A percentile compares a stretch with the other conserved stretches of the same genome.
Evolutionary conservation across 331 rosid genomes (phyloP).

Genomic region (Malus hybrid): DNA sequence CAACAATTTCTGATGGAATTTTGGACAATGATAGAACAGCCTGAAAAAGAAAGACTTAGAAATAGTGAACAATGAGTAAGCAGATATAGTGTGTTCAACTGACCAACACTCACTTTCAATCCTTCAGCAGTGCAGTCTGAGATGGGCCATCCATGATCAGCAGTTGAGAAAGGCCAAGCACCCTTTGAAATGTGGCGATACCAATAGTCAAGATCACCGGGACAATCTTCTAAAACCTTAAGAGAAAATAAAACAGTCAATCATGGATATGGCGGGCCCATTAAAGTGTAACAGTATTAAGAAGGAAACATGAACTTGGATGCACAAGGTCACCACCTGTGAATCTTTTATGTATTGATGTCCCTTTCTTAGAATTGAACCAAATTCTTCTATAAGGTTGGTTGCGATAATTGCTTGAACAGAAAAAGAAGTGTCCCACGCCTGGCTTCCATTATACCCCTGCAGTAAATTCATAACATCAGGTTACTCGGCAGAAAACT

Average conservation of each 20-base stretch:
- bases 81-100: background rate
- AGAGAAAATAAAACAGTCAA: slow-evolving; percentile 5
- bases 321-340: slow-evolving; percentile 45
- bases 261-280: background rate
- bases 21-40: slow-evolving; percentile 57
- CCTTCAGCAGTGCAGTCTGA: slow-evolving; percentile 97
- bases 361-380: slow-evolving; percentile 52
- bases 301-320: background rate
- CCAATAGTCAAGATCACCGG: slow-evolving; percentile 65
- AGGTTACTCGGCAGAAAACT: background rate
- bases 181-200: slow-evolving; percentile 94
- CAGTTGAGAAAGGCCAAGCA: slow-evolving; percentile 88
- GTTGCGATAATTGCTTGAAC: slow-evolving; percentile 76
- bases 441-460: slow-evolving; percentile 92
- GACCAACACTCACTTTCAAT: slow-evolving; percentile 44
- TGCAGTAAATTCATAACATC: slow-evolving; percentile 26
- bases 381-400: slow-evolving; percentile 51
- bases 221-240: slow-evolving; percentile 70
- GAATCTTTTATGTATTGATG: slow-evolving; percentile 55
- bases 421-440: slow-evolving; percentile 72
- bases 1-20: slow-evolving; percentile 51
- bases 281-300: background rate
- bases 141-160: slow-evolving; percentile 94
- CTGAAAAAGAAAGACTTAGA: slow-evolving; percentile 28
- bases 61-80: background rate